Percentiles rank a stretch among this genome's conserved stretches.
These are phyloP conservation scores for Microthlaspi erraticum DNA, from an alignment of 345 rosid species.

Conservation along the genomic window DNA sequence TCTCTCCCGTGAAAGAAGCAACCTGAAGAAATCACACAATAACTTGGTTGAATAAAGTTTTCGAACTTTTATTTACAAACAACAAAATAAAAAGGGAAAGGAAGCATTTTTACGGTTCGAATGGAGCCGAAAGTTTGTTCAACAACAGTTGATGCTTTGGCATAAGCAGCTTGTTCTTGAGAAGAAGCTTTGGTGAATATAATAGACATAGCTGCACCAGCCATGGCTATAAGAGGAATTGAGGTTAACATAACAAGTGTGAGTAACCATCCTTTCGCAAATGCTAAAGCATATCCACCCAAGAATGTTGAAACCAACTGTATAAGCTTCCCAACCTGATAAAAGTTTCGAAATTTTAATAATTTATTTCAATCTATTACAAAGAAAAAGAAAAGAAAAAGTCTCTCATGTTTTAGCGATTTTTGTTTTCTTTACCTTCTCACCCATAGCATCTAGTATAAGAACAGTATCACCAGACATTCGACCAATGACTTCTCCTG, in stretches of 20 bases:
- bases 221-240: conserved; percentile 64
- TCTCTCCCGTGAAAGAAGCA: conserved; percentile 83
- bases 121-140: conserved; percentile 82
- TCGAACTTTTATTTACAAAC: not conserved
- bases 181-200: conserved; percentile 58
- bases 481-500: conserved; percentile 82
- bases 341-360: not conserved
- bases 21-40: conserved; percentile 49
- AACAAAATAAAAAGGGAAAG: not conserved
- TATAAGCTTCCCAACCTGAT: conserved; percentile 77
- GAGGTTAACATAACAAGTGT: conserved; percentile 65
- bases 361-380: not conserved
- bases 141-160: conserved; percentile 65
- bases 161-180: conserved; percentile 63
- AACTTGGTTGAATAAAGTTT: not conserved
- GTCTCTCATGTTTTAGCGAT: no score
- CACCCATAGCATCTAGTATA: conserved; percentile 90
- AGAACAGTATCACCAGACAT: conserved; percentile 93
- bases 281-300: conserved; percentile 70
- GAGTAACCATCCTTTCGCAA: conserved; percentile 78
- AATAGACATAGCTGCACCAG: conserved; percentile 59
- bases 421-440: conserved; percentile 55
- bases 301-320: conserved; percentile 67
- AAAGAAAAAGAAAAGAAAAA: not conserved
- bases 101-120: conserved; percentile 56